Evolutionary conservation across 805 yeast species (phyloP).

Genomic region (Pichia gijzeniarum): DNA sequence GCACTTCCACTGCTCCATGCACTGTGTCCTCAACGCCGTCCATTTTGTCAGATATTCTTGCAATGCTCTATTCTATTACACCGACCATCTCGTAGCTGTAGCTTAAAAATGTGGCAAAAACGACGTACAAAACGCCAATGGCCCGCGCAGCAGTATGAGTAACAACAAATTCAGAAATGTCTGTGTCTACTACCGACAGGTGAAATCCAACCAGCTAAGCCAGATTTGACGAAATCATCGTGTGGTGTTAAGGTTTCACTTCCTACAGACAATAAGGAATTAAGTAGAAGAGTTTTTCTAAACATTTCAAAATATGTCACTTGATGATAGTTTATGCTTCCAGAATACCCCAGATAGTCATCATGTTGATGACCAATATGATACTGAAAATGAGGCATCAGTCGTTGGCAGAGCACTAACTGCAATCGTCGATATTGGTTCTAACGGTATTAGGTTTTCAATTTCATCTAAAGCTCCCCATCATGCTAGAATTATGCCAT

Average conservation of each 20-base stretch:
- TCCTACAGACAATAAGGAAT: too few species aligned
- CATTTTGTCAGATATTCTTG: background rate
- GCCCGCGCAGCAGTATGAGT: too few species aligned
- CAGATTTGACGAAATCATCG: too few species aligned
- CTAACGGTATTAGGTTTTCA: slow-evolving; percentile 68
- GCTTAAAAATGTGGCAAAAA: too few species aligned
- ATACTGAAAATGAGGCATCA: slow-evolving; percentile 41
- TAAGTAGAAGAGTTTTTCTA: too few species aligned
- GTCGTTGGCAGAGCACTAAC: slow-evolving; percentile 51
- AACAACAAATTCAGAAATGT: too few species aligned
- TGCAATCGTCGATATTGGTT: slow-evolving; percentile 72
- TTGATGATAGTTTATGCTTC: slow-evolving; percentile 23
- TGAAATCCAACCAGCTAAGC: too few species aligned
- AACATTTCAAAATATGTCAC: background rate
- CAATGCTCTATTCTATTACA: background rate
- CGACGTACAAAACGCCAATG: too few species aligned
- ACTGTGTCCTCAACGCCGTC: background rate
- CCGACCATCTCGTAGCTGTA: background rate
- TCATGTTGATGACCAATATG: slow-evolving; percentile 21
- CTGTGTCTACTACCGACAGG: too few species aligned
- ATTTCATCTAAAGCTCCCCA: slow-evolving; percentile 63
- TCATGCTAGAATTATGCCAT: slow-evolving; percentile 72
- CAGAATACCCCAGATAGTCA: slow-evolving; percentile 27
- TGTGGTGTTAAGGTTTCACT: too few species aligned
- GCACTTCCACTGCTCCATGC: slow-evolving; percentile 1